Evolutionary conservation across 257 asterid genomes (phyloP).

Genomic region (Nemophila menziesii): DNA sequence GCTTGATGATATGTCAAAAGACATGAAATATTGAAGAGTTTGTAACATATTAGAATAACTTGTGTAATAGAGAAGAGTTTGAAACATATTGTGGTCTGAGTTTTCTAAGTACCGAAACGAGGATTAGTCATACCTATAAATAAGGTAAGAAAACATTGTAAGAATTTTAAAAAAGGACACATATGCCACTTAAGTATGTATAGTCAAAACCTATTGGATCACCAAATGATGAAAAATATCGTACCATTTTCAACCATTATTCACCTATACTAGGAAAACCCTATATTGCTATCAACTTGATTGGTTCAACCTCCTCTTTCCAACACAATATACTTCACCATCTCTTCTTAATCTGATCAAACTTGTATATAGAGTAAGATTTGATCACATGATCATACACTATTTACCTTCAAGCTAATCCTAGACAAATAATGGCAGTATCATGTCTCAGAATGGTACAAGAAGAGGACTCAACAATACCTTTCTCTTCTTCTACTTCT

Average conservation of each 20-base stretch:
- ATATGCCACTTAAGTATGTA: neutral
- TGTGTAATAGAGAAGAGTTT: no score
- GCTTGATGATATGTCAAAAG: no score
- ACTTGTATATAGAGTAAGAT: no score
- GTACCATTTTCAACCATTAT: neutral
- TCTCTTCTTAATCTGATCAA: neutral
- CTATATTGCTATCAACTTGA: conserved; percentile 1
- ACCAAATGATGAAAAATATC: neutral
- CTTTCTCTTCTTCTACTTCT: conserved; percentile 48
- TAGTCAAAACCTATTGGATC: neutral
- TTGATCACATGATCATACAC: no score
- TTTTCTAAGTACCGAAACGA: no score
- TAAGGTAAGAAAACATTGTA: no score
- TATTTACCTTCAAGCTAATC: neutral
- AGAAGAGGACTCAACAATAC: conserved; percentile 53
- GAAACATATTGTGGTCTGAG: no score
- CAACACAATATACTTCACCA: neutral
- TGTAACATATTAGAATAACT: no score
- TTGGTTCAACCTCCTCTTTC: conserved; percentile 5
- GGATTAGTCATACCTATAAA: no score
- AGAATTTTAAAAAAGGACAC: no score
- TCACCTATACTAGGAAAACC: neutral
- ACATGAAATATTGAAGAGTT: no score
- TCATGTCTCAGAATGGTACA: conserved; percentile 37
- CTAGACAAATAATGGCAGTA: conserved; percentile 27